Conservation (phyloP, 345 rosid genomes). For the Aquilaria yunnanensis region DNA sequence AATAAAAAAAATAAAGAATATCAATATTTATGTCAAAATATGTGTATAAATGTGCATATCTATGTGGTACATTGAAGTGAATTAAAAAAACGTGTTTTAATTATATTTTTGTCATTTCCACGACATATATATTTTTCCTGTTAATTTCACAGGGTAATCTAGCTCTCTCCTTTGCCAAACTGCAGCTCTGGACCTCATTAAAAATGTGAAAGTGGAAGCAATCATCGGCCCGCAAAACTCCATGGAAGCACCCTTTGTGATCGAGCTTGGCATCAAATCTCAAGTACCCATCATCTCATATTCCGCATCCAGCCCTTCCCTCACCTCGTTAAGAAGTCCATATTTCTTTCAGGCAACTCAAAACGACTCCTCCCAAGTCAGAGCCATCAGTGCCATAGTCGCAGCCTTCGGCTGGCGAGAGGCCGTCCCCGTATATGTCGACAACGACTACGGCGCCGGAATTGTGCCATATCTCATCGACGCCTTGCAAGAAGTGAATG, state of each 20-base stretch:
- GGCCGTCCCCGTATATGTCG: slow-evolving; percentile 28
- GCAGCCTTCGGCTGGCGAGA: slow-evolving; percentile 30
- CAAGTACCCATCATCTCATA: slow-evolving; percentile 38
- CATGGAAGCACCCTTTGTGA: slow-evolving; percentile 32
- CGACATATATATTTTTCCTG: no score
- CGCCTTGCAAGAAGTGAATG: slow-evolving; percentile 21
- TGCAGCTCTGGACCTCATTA: slow-evolving; percentile 44
- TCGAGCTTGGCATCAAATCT: slow-evolving; percentile 33
- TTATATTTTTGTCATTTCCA: no score
- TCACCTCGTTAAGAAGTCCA: not conserved
- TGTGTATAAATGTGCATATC: no score
- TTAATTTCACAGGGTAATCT: no score
- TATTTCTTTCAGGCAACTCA: slow-evolving; percentile 26
- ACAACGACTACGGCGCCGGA: slow-evolving; percentile 28
- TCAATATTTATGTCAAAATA: no score
- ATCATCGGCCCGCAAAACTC: slow-evolving; percentile 40
- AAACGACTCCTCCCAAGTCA: slow-evolving; percentile 24
- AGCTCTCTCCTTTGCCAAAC: no score
- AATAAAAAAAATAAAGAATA: no score
- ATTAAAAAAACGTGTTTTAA: no score
- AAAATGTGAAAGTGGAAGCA: slow-evolving; percentile 44
- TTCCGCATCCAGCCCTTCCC: slow-evolving; percentile 44
- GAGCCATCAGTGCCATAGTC: slow-evolving; percentile 22
- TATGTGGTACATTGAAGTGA: no score
- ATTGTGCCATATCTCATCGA: slow-evolving; percentile 24